Conservation (phyloP, 495 filamentous ascomycete genomes). For the Trichoderma asperelloides region DNA sequence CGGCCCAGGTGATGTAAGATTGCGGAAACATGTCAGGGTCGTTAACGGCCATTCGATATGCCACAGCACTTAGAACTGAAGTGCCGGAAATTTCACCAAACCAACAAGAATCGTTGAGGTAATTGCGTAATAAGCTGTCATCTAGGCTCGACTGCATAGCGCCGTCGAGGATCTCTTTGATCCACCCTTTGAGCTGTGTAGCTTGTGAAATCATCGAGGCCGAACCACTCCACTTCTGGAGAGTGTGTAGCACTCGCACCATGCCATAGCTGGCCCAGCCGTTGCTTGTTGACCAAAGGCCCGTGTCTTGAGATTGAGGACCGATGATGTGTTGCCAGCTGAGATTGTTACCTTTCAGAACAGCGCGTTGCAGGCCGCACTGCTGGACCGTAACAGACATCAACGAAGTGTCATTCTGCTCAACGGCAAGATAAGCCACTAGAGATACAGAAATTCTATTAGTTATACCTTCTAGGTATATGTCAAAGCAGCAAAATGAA, state of each 20-base stretch:
- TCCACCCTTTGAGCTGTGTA: slow-evolving; percentile 23
- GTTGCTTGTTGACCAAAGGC: slow-evolving; percentile 44
- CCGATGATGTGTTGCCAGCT: slow-evolving; percentile 44
- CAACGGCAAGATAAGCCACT: neutral
- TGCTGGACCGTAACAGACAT: slow-evolving; percentile 22
- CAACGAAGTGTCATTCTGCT: neutral
- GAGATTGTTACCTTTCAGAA: slow-evolving; percentile 23
- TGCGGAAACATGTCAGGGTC: slow-evolving; percentile 27
- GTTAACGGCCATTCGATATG: slow-evolving; percentile 38
- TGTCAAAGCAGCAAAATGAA: neutral
- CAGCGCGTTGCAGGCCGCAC: slow-evolving; percentile 32
- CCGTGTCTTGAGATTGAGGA: slow-evolving; percentile 31
- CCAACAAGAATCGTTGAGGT: slow-evolving; percentile 40
- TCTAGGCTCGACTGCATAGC: slow-evolving; percentile 35
- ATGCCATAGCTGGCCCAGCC: slow-evolving; percentile 44
- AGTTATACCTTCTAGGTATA: neutral
- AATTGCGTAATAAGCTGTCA: slow-evolving; percentile 38
- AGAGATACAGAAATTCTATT: neutral
- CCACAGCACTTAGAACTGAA: slow-evolving; percentile 32
- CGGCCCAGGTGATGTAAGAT: slow-evolving; percentile 37
- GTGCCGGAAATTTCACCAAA: slow-evolving; percentile 46
- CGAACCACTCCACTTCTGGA: slow-evolving; percentile 26
- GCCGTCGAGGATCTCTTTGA: slow-evolving; percentile 40
- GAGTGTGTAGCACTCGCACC: slow-evolving; percentile 38
- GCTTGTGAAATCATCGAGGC: slow-evolving; percentile 23